Evolutionary conservation across 2,329 filamentous ascomycete species (phyloP), one percentile per base, ranked within the genome.

Genomic region (Cytospora piceicola): DNA sequence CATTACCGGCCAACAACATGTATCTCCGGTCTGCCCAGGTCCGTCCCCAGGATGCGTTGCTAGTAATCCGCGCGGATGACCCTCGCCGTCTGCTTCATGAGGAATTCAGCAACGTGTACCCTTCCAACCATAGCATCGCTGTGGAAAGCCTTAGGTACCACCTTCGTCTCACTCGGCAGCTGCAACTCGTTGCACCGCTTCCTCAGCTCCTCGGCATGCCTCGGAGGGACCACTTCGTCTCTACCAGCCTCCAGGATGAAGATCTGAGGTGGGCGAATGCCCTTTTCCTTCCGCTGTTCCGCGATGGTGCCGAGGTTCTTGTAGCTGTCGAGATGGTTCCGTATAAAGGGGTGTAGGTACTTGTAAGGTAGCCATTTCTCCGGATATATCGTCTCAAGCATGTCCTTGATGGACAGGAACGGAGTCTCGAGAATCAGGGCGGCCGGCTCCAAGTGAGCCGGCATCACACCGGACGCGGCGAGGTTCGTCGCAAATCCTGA

Each of bases 291-390:
- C 70, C 76, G 72, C 7, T 69, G 70, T 42, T 74, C 68, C 30
- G 77, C 75, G 39, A 88, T 80, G 32, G 73, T 61, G 4, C 75
- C 78, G 34, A 88, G 69, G 67, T 87, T 87, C 61, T 76, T 73
- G 77, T 77, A 82, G 69, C 80, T 86, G 69, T 88, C 83, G 42
- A 88, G 76, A 51, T 85, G 83, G 67, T 84, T 93, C 70, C 90
- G 82, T 14, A 94, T 80, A 72, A 94, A 93, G 0, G 89, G 89
- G 81, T 87, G 87, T 0, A 94, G 80, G 73, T 94, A 88, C 56
- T 85, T 84, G 74, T 94, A 94, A 0, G 91, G 91, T 8, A 94
- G 79, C 90, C 91, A 94, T 70, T 85, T 90, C 71, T 93, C 90
- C 1, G 91, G 91, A 72, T 94, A 94, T 3, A 94, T 75, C 1